A percentile compares a stretch with the other conserved stretches of the same genome.
Conservation (phyloP, 768 basidiomycete species). For the Boletellus ananas region DNA sequence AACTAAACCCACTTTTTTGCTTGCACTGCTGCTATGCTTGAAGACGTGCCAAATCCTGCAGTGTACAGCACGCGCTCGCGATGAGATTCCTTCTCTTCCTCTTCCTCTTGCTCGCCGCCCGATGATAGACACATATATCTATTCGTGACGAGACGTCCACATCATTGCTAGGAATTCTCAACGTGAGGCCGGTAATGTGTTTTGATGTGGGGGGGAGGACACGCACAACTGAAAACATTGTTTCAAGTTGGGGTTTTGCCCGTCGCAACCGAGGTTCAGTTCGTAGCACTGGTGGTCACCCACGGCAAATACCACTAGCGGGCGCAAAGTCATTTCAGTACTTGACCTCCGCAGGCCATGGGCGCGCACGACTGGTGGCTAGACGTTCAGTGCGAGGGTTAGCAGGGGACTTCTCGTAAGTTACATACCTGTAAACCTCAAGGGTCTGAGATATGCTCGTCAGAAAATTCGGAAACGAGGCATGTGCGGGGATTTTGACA, state of each 20-base stretch:
- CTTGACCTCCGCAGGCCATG: conserved; percentile 42
- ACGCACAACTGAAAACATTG: conserved; percentile 52
- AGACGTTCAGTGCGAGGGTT: background rate
- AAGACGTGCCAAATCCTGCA: conserved; percentile 51
- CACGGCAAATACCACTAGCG: conserved; percentile 56
- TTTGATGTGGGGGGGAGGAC: fast-evolving
- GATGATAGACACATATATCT: conserved; percentile 55
- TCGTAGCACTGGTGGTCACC: conserved; percentile 53
- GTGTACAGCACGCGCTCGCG: conserved; percentile 45
- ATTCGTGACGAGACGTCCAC: conserved; percentile 38
- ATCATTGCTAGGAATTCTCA: conserved; percentile 34
- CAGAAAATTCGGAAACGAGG: background rate
- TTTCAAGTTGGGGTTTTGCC: conserved; percentile 66
- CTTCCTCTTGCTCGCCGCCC: conserved; percentile 60
- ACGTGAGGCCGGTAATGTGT: background rate
- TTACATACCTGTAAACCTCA: conserved; percentile 13
- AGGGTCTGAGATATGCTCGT: background rate
- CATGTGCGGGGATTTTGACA: background rate
- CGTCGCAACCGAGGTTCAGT: conserved; percentile 60
- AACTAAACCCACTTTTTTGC: conserved; percentile 40
- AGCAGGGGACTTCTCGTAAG: too few relatives aligned
- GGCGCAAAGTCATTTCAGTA: conserved; percentile 63
- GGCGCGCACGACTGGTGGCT: conserved; percentile 35
- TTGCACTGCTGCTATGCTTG: conserved; percentile 37
- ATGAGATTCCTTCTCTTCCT: conserved; percentile 52